These are phyloP conservation scores for Backusella macrospora DNA, from an alignment of 192 early-diverging fungal species.

Conservation along the genomic window DNA sequence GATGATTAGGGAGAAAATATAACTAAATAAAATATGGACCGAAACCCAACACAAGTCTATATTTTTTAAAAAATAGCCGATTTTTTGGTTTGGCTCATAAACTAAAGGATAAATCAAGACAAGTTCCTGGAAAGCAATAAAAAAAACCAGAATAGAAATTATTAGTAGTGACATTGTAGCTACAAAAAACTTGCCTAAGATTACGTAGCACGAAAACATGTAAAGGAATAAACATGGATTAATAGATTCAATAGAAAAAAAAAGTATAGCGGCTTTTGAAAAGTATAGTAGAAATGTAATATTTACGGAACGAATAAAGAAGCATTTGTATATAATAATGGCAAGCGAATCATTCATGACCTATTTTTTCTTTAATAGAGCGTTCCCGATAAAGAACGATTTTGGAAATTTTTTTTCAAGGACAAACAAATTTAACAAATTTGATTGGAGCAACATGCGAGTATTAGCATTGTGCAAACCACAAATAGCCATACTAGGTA, in stretches of 20 bases:
- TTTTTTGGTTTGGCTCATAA: neutral
- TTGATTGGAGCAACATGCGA: constrained; percentile 11
- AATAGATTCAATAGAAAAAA: neutral
- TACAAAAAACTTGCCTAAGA: neutral
- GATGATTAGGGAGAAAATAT: neutral
- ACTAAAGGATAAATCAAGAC: neutral
- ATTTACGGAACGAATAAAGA: constrained; percentile 14
- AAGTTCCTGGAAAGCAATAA: constrained; percentile 1
- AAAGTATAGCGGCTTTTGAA: neutral
- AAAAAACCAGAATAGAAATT: neutral
- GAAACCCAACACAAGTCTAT: neutral
- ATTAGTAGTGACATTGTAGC: constrained; percentile 2
- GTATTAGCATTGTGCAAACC: constrained; percentile 16
- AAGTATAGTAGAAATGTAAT: constrained; percentile 2
- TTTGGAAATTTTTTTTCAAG: constrained; percentile 16
- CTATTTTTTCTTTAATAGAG: constrained; percentile 11
- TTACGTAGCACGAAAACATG: neutral
- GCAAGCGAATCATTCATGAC: constrained; percentile 7
- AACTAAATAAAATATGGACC: neutral
- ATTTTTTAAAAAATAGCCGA: neutral
- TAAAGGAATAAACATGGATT: constrained; percentile 1
- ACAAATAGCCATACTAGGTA: constrained; percentile 12
- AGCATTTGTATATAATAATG: constrained; percentile 13
- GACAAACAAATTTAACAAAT: neutral
- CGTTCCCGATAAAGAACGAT: constrained; percentile 11